Percentiles rank a stretch among this genome's conserved stretches.
Evolutionary conservation across 78 protist species (phyloP).

Genomic region (Salpingoeca rosetta): DNA sequence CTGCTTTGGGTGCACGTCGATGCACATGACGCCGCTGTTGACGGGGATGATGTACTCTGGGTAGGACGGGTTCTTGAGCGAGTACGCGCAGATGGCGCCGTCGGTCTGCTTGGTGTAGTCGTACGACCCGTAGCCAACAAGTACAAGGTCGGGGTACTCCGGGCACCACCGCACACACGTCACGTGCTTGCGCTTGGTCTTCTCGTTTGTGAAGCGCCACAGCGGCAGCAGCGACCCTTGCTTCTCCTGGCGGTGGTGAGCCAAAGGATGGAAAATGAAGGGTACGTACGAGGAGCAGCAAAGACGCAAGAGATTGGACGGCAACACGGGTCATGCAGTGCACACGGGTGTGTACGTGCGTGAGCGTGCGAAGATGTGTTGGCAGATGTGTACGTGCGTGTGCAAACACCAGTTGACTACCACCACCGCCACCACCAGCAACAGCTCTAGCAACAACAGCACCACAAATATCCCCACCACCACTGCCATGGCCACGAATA

Average conservation of each 20-base stretch:
- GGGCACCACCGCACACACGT: slow-evolving; percentile 67
- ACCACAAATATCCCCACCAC: neutral
- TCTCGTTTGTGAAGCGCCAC: slow-evolving; percentile 37
- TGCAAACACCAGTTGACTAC: too few relatives aligned
- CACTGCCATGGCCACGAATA: neutral
- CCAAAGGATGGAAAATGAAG: too few relatives aligned
- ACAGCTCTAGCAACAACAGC: too few relatives aligned
- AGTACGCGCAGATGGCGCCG: slow-evolving; percentile 56
- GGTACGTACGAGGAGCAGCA: too few relatives aligned
- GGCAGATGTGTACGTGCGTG: neutral
- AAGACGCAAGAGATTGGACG: too few relatives aligned
- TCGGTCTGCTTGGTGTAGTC: slow-evolving; percentile 46
- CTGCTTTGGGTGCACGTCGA: slow-evolving; percentile 57
- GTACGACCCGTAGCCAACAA: slow-evolving; percentile 74
- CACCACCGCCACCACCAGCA: too few relatives aligned
- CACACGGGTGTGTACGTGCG: neutral
- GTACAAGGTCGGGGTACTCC: slow-evolving; percentile 67
- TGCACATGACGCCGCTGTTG: slow-evolving; percentile 66
- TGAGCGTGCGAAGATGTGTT: neutral
- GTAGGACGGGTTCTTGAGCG: slow-evolving; percentile 64
- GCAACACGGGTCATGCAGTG: too few relatives aligned
- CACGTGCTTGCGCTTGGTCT: slow-evolving; percentile 27
- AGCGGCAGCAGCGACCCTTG: slow-evolving; percentile 72
- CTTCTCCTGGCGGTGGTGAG: too few relatives aligned
- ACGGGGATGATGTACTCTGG: slow-evolving; percentile 55